Evolutionary conservation across 495 filamentous ascomycete genomes (phyloP), one percentile per base, ranked within the genome.

Genomic region (Aspergillus homomorphus): DNA sequence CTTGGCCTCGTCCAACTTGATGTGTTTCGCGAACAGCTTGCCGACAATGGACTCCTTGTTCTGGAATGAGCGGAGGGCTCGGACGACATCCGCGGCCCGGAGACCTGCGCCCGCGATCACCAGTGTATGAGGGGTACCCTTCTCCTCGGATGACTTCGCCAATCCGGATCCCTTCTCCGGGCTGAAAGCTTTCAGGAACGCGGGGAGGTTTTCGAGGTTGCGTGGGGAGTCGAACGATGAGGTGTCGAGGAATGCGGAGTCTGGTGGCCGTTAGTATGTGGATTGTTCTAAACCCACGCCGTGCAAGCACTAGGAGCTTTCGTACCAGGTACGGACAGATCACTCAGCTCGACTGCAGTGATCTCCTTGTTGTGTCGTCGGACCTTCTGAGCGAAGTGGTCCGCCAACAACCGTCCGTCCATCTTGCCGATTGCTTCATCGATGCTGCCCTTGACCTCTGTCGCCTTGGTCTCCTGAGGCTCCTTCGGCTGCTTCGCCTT

Each of bases 11-110:
- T 89, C 82, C 6, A 98, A 62, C 73, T 98, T 98, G 76, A 98
- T 96, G 61, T 98, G 94, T 69, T 98, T 98, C 8, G 95, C 93
- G 70, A 98, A 98, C 51, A 98, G 79, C 71, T 98, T 98, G 21
- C 89, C 91, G 2, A 98, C 85, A 45, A 79, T 77, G 23, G 80
- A 84, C 20, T 89, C 83, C 69, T 92, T 92, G 15, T 79, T 86
- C 63, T 91, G 87, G 66, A 91, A 96, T 53, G 82, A 80, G 33
- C 89, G 84, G 18, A 97, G 74, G 5, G 85, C 81, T 62, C 91
- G 82, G 3, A 88, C 82, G 20, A 93, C 61, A 67, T 96, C 86
- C 1, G 91, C 90, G 2, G 93, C 89, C 61, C 93, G 80, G 30
- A 96, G 73, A 0, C 87, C 93, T n/a, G 90, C 89, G 16, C 77